These are phyloP conservation scores for Leptodermis oblonga DNA, from an alignment of 257 asterid species.

Conservation along the genomic window DNA sequence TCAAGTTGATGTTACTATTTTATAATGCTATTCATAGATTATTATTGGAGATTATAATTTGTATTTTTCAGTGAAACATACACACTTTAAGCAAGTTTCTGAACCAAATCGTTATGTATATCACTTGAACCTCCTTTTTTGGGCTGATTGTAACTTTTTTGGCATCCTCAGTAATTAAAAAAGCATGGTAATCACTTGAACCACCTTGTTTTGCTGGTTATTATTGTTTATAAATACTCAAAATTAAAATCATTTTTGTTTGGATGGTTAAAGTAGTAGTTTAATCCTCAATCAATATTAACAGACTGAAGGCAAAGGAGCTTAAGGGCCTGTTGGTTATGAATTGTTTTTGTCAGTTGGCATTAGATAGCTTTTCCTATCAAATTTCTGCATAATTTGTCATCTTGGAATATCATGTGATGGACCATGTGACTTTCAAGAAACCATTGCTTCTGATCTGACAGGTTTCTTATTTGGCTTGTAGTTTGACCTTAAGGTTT, in stretches of 20 bases:
- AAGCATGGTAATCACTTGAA: no score
- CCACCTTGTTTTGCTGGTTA: background rate
- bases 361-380: background rate
- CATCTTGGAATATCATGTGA: background rate
- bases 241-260: no score
- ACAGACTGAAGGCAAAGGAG: no score
- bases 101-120: background rate
- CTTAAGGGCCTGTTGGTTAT: no score
- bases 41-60: no score
- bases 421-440: no score
- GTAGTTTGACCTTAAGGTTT: slow-evolving; percentile 1
- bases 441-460: no score
- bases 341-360: no score
- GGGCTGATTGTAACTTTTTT: background rate
- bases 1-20: background rate
- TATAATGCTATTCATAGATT: no score
- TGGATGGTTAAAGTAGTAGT: background rate
- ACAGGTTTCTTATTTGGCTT: background rate
- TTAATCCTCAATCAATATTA: background rate
- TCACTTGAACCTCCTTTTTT: background rate
- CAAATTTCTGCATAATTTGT: background rate
- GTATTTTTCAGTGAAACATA: background rate
- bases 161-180: background rate
- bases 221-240: background rate
- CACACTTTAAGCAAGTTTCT: background rate